Evolutionary conservation across 495 filamentous ascomycete species (phyloP).

Genomic region (Xylaria nigripes): DNA sequence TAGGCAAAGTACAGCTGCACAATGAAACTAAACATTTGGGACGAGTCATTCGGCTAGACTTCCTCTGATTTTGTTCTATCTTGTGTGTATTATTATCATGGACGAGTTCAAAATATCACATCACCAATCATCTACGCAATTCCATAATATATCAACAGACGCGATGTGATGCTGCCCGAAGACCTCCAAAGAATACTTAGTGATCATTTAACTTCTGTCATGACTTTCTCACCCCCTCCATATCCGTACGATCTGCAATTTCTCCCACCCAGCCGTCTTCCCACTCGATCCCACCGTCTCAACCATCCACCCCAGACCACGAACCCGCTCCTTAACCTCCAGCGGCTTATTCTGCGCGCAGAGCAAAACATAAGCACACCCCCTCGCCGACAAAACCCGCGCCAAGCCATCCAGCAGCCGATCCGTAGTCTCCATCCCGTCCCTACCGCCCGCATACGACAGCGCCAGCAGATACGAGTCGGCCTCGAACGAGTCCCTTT

Average conservation of each 20-base stretch:
- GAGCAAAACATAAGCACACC: slow-evolving; percentile 81
- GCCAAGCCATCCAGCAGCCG: slow-evolving; percentile 62
- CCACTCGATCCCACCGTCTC: slow-evolving; percentile 80
- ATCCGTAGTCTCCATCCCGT: slow-evolving; percentile 91
- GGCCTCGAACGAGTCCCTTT: slow-evolving; percentile 47
- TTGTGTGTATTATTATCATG: not conserved
- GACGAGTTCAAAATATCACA: not conserved
- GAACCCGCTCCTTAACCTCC: slow-evolving; percentile 59
- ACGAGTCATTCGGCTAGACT: not conserved
- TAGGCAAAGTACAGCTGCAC: not conserved
- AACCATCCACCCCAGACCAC: slow-evolving; percentile 54
- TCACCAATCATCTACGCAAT: not conserved
- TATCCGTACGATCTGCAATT: slow-evolving; percentile 70
- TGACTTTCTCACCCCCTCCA: slow-evolving; percentile 41
- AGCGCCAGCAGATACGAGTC: slow-evolving; percentile 78
- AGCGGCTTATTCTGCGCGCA: slow-evolving; percentile 81
- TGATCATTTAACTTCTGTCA: too few species aligned
- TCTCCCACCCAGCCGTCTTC: slow-evolving; percentile 86
- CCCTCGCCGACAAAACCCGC: slow-evolving; percentile 51
- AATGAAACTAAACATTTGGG: not conserved
- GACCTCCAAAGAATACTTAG: too few species aligned
- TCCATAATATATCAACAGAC: too few species aligned
- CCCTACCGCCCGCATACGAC: slow-evolving; percentile 76
- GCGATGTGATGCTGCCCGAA: too few species aligned
- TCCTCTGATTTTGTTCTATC: not conserved